These are phyloP conservation scores for Arbutus unedo DNA, from an alignment of 148 eudicot species.

Conservation along the genomic window DNA sequence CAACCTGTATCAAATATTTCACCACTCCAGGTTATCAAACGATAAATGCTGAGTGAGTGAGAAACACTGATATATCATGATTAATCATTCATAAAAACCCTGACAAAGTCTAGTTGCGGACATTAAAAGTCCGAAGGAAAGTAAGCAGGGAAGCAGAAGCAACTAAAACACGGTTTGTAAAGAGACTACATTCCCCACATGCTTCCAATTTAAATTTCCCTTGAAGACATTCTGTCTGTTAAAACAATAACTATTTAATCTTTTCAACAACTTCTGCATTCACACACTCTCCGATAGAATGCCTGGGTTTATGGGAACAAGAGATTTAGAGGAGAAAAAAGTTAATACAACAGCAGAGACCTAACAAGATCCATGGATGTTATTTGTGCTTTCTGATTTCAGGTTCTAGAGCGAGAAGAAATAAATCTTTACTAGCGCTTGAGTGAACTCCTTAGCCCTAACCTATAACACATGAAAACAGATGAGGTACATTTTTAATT, in stretches of 20 bases:
- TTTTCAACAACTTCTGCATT: background rate
- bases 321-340: background rate
- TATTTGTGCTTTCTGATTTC: background rate
- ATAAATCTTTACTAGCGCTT: background rate
- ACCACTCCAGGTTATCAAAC: background rate
- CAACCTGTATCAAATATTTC: background rate
- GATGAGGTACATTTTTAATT: background rate
- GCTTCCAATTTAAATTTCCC: background rate
- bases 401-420: background rate
- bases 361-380: background rate
- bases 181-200: background rate
- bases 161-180: background rate
- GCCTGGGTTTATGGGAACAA: background rate
- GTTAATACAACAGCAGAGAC: background rate
- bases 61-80: background rate
- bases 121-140: background rate
- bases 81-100: slow-evolving; percentile 5
- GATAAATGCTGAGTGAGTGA: background rate
- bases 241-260: background rate
- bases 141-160: too few species aligned
- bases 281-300: background rate
- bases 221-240: background rate
- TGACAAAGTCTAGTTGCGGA: background rate
- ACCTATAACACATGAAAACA: background rate
- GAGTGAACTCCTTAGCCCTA: background rate